Evolutionary conservation across 495 filamentous ascomycete species (phyloP).

Genomic region (Aspergillus asperescens): DNA sequence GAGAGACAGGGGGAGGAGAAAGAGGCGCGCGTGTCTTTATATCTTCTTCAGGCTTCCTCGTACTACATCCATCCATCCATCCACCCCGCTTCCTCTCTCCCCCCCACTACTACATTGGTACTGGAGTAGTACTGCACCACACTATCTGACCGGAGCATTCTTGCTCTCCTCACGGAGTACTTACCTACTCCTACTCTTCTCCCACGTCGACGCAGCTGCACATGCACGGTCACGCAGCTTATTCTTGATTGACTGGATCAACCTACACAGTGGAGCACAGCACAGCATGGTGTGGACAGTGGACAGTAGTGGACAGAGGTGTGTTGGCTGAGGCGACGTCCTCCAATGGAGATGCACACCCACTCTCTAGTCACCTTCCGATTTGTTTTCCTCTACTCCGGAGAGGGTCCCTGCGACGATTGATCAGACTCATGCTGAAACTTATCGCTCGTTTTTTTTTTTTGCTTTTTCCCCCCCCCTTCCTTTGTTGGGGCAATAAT

Average conservation of each 20-base stretch:
- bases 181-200: too few relatives aligned
- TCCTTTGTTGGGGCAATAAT: too few relatives aligned
- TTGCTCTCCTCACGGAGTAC: too few relatives aligned
- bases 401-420: background rate
- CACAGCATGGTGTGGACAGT: background rate
- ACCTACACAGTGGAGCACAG: background rate
- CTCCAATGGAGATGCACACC: background rate
- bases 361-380: background rate
- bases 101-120: background rate
- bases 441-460: background rate
- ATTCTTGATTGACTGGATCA: background rate
- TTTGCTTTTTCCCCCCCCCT: background rate
- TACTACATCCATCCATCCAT: too few relatives aligned
- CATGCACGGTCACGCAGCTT: conserved; percentile 3
- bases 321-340: background rate
- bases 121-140: too few relatives aligned
- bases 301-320: background rate
- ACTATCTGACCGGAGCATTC: too few relatives aligned
- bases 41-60: too few relatives aligned
- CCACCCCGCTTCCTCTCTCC: background rate
- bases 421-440: background rate
- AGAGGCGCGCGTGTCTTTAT: background rate
- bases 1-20: background rate
- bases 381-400: conserved; percentile 5
- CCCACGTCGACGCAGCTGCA: too few relatives aligned